Evolutionary conservation across 139 green algal genomes (phyloP).

Genomic region (Volvox reticuliferus): DNA sequence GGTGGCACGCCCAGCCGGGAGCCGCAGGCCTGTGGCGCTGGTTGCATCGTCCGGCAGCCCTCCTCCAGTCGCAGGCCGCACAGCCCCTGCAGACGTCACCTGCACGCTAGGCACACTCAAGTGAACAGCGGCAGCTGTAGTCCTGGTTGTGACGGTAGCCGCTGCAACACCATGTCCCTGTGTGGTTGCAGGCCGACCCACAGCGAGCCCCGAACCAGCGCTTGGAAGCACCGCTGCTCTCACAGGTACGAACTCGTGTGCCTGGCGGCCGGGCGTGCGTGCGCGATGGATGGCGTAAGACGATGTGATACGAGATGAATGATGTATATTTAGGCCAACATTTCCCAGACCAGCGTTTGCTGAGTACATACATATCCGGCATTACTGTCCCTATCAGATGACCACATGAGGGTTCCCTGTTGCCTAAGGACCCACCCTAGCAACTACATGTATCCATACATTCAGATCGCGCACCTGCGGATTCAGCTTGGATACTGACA

Average conservation of each 20-base stretch:
- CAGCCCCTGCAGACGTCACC: background rate
- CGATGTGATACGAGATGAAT: too few species aligned
- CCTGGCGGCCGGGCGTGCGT: background rate
- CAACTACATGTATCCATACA: too few species aligned
- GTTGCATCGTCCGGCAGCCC: background rate
- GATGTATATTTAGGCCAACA: too few species aligned
- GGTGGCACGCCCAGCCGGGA: background rate
- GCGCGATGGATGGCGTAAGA: too few species aligned
- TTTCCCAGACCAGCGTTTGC: too few species aligned
- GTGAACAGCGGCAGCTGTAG: background rate
- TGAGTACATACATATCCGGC: too few species aligned
- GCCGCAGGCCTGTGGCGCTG: background rate
- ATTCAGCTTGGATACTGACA: conserved; percentile 11
- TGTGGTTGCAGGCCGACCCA: background rate
- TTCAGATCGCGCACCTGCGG: background rate
- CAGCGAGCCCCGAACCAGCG: background rate
- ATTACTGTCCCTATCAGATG: too few species aligned
- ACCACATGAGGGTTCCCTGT: too few species aligned
- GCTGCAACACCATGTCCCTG: too few species aligned
- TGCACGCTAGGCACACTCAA: conserved; percentile 1
- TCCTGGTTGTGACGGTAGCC: background rate
- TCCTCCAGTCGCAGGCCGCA: background rate
- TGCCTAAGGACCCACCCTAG: too few species aligned
- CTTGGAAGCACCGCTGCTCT: background rate
- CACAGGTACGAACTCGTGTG: conserved; percentile 31